These are phyloP conservation scores for Debaryomyces fabryi DNA, from an alignment of 1,139 yeast species.

Conservation along the genomic window DNA sequence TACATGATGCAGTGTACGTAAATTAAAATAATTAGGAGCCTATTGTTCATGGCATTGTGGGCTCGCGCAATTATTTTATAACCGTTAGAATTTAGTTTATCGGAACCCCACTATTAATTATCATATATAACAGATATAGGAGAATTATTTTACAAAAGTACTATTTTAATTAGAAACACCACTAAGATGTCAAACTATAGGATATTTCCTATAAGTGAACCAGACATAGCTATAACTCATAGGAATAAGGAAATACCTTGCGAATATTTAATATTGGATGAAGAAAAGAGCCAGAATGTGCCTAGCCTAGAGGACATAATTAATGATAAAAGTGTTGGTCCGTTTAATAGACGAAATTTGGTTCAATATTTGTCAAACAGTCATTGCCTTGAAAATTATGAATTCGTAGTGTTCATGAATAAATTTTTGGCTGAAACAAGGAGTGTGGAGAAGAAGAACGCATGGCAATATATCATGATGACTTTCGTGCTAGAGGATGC, in stretches of 20 bases:
- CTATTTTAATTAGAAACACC: background rate
- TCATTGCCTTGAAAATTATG: conserved; percentile 43
- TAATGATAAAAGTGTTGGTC: conserved; percentile 18
- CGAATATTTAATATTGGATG: background rate
- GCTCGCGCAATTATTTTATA: conserved; percentile 7
- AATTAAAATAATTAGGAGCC: background rate
- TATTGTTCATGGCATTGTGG: conserved; percentile 5
- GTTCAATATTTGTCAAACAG: conserved; percentile 28
- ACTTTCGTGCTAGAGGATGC: conserved; percentile 31
- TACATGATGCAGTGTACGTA: conserved; percentile 2
- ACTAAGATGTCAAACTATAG: conserved; percentile 4
- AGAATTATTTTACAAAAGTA: background rate
- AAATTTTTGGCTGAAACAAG: conserved; percentile 21
- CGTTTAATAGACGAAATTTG: conserved; percentile 27
- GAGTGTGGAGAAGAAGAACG: conserved; percentile 16
- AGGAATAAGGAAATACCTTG: background rate
- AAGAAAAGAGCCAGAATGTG: background rate
- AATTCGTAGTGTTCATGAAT: conserved; percentile 36
- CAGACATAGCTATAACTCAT: background rate
- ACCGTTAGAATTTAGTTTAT: conserved; percentile 6
- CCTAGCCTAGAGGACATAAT: conserved; percentile 29
- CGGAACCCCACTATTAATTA: conserved; percentile 2
- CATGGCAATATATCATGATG: conserved; percentile 31
- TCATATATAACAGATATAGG: background rate
- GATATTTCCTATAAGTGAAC: conserved; percentile 6